Percentiles rank a stretch among this genome's conserved stretches.
Evolutionary conservation across 768 basidiomycete species (phyloP).

Genomic region (Pulveroboletus sp.): DNA sequence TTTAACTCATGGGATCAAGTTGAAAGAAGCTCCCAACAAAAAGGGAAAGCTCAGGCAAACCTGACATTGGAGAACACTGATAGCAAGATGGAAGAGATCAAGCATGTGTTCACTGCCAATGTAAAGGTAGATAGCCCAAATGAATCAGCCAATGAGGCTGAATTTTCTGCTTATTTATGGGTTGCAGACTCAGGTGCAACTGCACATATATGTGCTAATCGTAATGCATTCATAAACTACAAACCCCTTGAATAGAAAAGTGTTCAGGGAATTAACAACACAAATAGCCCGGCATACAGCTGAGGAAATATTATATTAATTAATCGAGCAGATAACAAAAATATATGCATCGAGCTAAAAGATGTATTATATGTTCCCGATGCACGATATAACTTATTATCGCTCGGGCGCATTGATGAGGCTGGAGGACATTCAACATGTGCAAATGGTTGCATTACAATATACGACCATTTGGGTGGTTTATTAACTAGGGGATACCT

Average conservation of each 20-base stretch:
- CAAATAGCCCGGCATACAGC: background rate
- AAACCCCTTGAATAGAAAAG: background rate
- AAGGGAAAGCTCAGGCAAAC: background rate
- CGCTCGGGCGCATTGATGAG: background rate
- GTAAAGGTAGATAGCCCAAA: too few relatives aligned
- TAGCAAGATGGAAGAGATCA: too few relatives aligned
- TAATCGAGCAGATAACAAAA: background rate
- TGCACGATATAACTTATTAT: background rate
- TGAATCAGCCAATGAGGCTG: background rate
- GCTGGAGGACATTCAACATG: too few relatives aligned
- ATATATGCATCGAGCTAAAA: too few relatives aligned
- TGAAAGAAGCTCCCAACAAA: background rate
- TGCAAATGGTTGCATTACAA: too few relatives aligned
- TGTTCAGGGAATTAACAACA: background rate
- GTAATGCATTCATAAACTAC: background rate
- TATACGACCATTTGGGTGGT: too few relatives aligned
- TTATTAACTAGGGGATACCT: too few relatives aligned
- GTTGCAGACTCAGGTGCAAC: too few relatives aligned
- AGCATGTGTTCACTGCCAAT: too few relatives aligned
- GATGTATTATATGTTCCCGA: background rate
- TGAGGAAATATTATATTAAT: background rate
- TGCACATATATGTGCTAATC: background rate
- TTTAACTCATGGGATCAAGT: background rate
- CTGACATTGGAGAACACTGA: too few relatives aligned
- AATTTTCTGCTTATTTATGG: background rate